Evolutionary conservation across 768 basidiomycete species (phyloP), one percentile per base, ranked within the genome.

Genomic region (Crassisporium funariophilum): DNA sequence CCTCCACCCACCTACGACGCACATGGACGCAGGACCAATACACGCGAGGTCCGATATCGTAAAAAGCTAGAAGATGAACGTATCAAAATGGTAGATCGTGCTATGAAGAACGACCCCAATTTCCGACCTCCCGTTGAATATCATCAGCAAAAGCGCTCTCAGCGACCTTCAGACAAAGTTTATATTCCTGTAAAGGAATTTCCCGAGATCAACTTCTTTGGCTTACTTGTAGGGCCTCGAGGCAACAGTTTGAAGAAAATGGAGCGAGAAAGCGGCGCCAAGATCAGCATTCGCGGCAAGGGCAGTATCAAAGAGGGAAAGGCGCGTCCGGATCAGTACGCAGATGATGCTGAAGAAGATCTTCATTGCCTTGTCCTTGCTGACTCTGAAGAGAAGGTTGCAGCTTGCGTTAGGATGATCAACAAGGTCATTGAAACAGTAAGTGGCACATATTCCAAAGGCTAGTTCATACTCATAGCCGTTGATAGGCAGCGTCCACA

Each of bases 121-220:
- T 99, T 95, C 77, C 91, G 90, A 33, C 94, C 97, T 44, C 97
- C 97, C 8, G 88, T 92, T 46, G 97, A 99, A 68, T 95, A 98
- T 63, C 89, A 92, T 53, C 89, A 93, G 65, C 87, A 93, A 64
- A 95, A 97, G 68, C 87, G 93, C 23, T 91, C 90, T 33, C 89
- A 91, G 49, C 83, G 93, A 37, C 95, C 95, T 11, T 89, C 90
- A 24, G 97, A 99, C 50, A 98, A 98, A 71, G 97, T 99, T 51
- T 99, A 98, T 66, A 98, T 99, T 50, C 97, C 97, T 31, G 95
- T 98, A 65, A 98, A 99, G 68, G 97, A 99, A 70, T 99, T 99
- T 58, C 97, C 97, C 1, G 95, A 98, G 71, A 98, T 99, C 77
- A 99, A 99, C 66, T 99, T 98, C 74, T 98, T 99, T 60, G 97